Conservation (phyloP, 108 stramenopile species). For the Fragilaria crotonensis region DNA sequence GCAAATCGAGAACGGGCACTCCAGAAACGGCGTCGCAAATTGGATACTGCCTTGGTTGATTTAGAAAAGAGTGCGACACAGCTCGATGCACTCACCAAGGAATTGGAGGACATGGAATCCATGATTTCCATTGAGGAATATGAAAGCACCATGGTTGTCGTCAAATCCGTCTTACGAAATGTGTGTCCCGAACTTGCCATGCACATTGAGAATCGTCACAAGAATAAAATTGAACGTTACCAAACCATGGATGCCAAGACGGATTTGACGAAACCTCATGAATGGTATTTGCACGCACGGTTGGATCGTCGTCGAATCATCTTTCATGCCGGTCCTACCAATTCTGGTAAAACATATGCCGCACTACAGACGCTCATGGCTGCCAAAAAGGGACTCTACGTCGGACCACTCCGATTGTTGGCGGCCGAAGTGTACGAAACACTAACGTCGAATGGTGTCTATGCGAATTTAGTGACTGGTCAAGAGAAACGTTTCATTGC, state of each 20-base stretch:
- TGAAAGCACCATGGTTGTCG: constrained; percentile 7
- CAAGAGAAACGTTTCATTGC: constrained; percentile 81
- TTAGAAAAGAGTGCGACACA: background rate
- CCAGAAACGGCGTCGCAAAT: constrained; percentile 10
- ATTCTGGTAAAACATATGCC: constrained; percentile 91
- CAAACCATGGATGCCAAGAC: constrained; percentile 48
- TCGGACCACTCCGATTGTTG: constrained; percentile 91
- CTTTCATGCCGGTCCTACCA: constrained; percentile 92
- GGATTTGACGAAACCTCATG: constrained; percentile 70
- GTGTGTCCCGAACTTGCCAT: constrained; percentile 35
- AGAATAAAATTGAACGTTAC: constrained; percentile 43
- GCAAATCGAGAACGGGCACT: too few relatives aligned
- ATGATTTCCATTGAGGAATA: constrained; percentile 16
- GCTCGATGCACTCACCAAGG: constrained; percentile 1
- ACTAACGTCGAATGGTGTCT: constrained; percentile 74
- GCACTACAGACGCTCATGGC: constrained; percentile 78
- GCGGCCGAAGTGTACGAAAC: constrained; percentile 90
- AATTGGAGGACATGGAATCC: constrained; percentile 1
- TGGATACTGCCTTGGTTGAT: constrained; percentile 6
- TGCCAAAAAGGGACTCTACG: constrained; percentile 79
- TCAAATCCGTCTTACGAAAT: constrained; percentile 17
- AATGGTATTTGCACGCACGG: constrained; percentile 61
- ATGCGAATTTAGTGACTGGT: constrained; percentile 61
- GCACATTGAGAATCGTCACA: constrained; percentile 40
- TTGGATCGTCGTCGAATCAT: constrained; percentile 68